Evolutionary conservation across 306 rosid genomes (phyloP).

Genomic region (Cucurbita pepo): DNA sequence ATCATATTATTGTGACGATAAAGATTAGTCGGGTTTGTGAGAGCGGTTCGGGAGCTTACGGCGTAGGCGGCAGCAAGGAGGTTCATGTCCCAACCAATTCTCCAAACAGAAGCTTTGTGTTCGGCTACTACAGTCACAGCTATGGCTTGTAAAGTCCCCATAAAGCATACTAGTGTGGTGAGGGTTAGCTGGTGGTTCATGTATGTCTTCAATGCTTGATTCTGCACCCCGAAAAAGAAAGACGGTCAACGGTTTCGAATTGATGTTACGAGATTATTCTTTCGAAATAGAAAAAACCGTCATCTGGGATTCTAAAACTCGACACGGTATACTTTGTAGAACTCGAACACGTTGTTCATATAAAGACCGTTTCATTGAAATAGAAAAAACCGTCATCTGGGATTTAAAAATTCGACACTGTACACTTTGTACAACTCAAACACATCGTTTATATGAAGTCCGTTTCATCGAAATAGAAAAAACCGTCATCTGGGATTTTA

Average conservation of each 20-base stretch:
- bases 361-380: too few species aligned
- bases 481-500: too few species aligned
- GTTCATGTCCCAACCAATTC: constrained; percentile 77
- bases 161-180: constrained; percentile 52
- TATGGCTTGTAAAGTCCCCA: constrained; percentile 61
- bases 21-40: background rate
- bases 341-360: too few species aligned
- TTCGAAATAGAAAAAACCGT: background rate
- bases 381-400: too few species aligned
- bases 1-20: background rate
- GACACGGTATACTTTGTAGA: too few species aligned
- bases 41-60: constrained; percentile 20
- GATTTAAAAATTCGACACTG: too few species aligned
- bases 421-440: too few species aligned
- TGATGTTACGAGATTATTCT: background rate
- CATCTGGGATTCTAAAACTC: too few species aligned
- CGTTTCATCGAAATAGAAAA: background rate
- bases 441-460: too few species aligned
- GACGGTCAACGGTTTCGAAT: background rate
- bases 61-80: constrained; percentile 87
- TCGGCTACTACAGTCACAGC: constrained; percentile 62
- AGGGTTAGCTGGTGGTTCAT: constrained; percentile 62
- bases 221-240: constrained; percentile 18
- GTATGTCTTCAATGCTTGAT: constrained; percentile 67
- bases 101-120: constrained; percentile 53